Base-by-base conservation (phyloP, 768 basidiomycete genomes). In the Suillus americanus region DNA sequence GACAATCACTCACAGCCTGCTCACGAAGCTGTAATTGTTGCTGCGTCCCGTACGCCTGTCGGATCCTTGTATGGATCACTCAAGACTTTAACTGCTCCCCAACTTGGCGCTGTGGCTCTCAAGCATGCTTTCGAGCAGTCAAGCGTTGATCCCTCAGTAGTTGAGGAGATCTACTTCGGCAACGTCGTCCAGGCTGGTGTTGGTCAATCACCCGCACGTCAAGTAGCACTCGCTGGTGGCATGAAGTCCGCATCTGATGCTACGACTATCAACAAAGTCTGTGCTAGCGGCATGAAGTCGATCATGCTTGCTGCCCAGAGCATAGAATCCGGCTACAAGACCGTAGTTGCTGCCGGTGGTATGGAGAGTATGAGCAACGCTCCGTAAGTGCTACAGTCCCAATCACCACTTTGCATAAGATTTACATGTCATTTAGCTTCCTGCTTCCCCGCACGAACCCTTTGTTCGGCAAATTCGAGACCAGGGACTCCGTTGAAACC, bases 301-400 rank as follows among this genome's bases (percentile, higher is more conserved):
- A 87, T 99, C 80, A 97, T 95, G 78, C 84, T 99, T 67, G 97
- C 94, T 62, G 85, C 94, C 37, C 97, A 99, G 81, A 87, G 85
- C 71, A 94, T 99, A 72, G 85, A 89, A 76, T 83, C 89, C 20
- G 97, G 97, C 57, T 88, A 97, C 74, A 88, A 91, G 65, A 87
- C 79, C 51, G 86, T 97, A 56, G 91, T 97, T 69, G 94, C 89
- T 25, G 96, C 96, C 63, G 97, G 97, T 69, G 97, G 97, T 66
- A 97, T 95, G 94, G 97, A 99, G 82, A 95, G 93, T 81, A 99
- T 99, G 97, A 96, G 93, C 77, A 92, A 98, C 70, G 95, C 95
- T 59, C 97, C 97, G 95, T 98, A 74, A 73, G 97, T 88, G 5
- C 55, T 57, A 45, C 43, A 5, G 62, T 20, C 28, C 41, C 16